A percentile compares a stretch with the other conserved stretches of the same genome.
These are phyloP conservation scores for Fraxinus xanthoxyloides DNA, from an alignment of 305 asterid genomes.

Conservation along the genomic window DNA sequence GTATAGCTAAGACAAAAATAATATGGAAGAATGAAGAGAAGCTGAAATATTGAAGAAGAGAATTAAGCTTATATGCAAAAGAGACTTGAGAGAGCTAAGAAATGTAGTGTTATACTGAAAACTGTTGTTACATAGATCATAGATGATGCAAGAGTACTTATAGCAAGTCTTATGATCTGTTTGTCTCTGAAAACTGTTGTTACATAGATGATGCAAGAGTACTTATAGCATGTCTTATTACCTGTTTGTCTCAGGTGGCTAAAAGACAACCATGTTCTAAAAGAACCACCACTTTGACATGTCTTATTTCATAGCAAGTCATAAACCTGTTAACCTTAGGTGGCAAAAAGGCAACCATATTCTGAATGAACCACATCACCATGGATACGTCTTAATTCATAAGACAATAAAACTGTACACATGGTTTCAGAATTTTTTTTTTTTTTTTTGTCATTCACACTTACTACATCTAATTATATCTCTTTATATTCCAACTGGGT, in stretches of 20 bases:
- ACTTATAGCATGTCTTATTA: background rate
- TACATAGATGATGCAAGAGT: constrained; percentile 9
- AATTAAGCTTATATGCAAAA: background rate
- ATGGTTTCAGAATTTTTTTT: too few relatives aligned
- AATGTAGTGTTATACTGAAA: background rate
- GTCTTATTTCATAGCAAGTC: background rate
- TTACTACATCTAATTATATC: constrained; percentile 2
- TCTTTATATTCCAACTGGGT: constrained; percentile 5
- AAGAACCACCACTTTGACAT: background rate
- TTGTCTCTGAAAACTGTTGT: background rate
- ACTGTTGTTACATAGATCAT: background rate
- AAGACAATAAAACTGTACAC: background rate
- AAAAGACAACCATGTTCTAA: background rate
- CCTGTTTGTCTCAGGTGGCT: background rate
- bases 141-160: constrained; percentile 2
- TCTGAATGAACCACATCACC: background rate
- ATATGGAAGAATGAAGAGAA: background rate
- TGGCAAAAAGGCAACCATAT: background rate
- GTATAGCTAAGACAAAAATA: background rate
- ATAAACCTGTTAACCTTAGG: background rate
- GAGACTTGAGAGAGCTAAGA: background rate
- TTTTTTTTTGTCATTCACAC: background rate
- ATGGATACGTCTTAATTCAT: background rate
- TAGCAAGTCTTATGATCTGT: background rate
- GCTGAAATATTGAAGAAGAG: background rate